phyloP scores from a whole-genome alignment of 305 asterid genomes.

The Lippia alba region DNA sequence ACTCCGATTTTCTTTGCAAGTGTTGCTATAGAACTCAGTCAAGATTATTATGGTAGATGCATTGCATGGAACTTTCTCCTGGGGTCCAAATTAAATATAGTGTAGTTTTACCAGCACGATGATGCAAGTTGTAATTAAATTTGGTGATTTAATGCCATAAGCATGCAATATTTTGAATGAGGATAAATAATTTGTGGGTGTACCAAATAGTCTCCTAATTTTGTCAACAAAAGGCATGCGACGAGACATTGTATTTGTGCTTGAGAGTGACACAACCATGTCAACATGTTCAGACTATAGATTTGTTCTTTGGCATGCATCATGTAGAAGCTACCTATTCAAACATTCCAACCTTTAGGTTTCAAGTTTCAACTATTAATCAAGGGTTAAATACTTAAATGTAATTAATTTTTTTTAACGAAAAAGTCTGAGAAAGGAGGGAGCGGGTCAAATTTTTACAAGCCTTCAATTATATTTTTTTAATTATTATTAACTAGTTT shows the following conservation, averaged over 20 bases:
- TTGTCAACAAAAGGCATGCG: constrained; percentile 19
- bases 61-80: not conserved
- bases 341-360: constrained; percentile 1
- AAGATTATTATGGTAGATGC: not conserved
- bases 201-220: constrained; percentile 2
- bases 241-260: constrained; percentile 13
- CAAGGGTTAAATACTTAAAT: too few relatives aligned
- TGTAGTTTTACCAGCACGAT: not conserved
- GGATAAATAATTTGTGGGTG: constrained; percentile 11
- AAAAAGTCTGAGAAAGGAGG: too few relatives aligned
- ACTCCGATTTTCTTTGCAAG: too few relatives aligned
- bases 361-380: not conserved
- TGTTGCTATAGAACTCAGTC: too few relatives aligned
- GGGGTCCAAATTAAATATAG: not conserved
- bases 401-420: too few relatives aligned
- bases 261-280: constrained; percentile 30
- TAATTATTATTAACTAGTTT: too few relatives aligned
- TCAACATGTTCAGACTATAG: constrained; percentile 25
- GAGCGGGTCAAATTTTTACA: too few relatives aligned
- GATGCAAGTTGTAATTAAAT: not conserved
- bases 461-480: too few relatives aligned
- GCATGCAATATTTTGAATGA: not conserved
- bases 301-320: constrained; percentile 30
- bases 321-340: constrained; percentile 9
- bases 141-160: not conserved